Base-by-base conservation (phyloP, 371 early-diverging fungal species). In the Syncephalastrum monosporum region DNA sequence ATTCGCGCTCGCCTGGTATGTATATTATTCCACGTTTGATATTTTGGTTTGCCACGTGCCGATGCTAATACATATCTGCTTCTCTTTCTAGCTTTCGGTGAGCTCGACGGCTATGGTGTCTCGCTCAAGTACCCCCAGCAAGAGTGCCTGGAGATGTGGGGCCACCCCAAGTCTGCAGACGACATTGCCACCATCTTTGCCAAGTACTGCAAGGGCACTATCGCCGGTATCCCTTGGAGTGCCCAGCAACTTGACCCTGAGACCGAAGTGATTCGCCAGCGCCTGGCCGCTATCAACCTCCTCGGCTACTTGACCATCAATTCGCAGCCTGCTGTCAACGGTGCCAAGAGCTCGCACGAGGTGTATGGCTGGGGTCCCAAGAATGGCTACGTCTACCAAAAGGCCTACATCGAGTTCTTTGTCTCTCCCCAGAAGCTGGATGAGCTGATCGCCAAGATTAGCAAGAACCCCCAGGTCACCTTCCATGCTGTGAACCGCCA, bases 381-480 rank as follows among this genome's bases (percentile, higher is more conserved):
- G 73, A 90, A 94, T 65, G 98, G 97, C 19, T 97, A 91, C 62
- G 94, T 95, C 3, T 98, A 92, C 81, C 96, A 98, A 72, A 98
- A 98, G 83, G 91, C 96, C 0, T 98, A 97, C 64, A 78, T 98
- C 56, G 98, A 98, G 74, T 94, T 96, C 79, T 98, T 98, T 70
- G 83, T 95, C 14, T 81, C 90, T 10, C 89, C 93, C 1, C 79
- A 71, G 38, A 72, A 78, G 47, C 68, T 96, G 53, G 86, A 87
- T 45, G 79, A 68, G 19, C 79, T 98, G 46, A 79, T 91, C 23
- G 59, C 59, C 27, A 82, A 80, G 65, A 86, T 96, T 50, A 81
- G 76, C 38, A 64, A 76, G 43, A 75, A 82, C 56, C 85, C 90
- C 0, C 81, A 81, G 47, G 77, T 95, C 38, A 95, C 97, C 16